Conservation (phyloP, 2,329 filamentous ascomycete genomes). For the Proliferodiscus dingleyae region DNA sequence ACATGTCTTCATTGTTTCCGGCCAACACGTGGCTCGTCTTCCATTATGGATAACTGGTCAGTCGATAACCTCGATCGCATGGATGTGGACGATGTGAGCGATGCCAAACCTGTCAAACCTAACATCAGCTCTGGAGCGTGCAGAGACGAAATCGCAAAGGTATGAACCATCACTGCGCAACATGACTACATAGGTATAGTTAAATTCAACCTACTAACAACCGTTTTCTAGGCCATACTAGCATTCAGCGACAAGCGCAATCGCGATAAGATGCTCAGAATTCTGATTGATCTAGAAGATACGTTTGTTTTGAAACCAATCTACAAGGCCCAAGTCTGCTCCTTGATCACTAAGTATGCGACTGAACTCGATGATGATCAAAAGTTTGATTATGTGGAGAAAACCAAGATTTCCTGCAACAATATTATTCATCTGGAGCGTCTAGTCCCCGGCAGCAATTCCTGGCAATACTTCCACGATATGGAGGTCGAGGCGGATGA, state of each 20-base stretch:
- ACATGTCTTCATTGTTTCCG: not conserved
- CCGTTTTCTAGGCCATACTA: not conserved
- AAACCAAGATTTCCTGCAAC: not conserved
- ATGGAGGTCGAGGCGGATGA: slow-evolving; percentile 1
- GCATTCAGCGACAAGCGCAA: not conserved
- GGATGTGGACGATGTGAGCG: not conserved
- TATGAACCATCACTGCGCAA: not conserved
- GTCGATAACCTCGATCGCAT: not conserved
- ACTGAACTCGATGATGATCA: not conserved
- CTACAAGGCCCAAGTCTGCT: not conserved
- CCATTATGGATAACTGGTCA: too few species aligned
- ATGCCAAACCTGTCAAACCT: not conserved
- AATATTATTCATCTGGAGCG: not conserved
- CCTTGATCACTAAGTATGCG: not conserved
- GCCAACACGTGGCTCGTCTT: too few species aligned
- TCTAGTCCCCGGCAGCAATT: not conserved
- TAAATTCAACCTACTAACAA: not conserved
- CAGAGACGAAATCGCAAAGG: not conserved
- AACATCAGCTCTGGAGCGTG: not conserved
- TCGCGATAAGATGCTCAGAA: not conserved
- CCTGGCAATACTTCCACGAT: not conserved
- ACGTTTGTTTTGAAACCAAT: not conserved
- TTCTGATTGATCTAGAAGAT: not conserved
- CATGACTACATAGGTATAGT: not conserved
- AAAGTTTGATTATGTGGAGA: not conserved